Conservation (phyloP, 495 filamentous ascomycete genomes). For the Penicillium crystallinum region DNA sequence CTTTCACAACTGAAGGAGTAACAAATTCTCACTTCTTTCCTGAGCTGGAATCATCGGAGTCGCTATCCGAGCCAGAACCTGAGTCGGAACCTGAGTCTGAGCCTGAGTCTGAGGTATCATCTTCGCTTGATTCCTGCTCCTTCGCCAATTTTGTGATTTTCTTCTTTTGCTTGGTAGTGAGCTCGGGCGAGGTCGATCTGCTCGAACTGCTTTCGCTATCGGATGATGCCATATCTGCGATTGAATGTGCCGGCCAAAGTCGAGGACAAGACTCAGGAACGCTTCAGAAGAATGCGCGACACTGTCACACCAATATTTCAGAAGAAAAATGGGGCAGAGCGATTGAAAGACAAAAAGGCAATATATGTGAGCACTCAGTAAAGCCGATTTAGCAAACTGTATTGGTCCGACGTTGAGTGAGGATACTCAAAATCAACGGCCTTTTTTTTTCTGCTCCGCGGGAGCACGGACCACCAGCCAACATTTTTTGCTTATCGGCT, state of each 20-base stretch:
- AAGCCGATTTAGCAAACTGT: not conserved
- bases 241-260: slow-evolving; percentile 1
- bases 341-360: not conserved
- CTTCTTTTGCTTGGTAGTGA: slow-evolving; percentile 20
- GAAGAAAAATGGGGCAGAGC: not conserved
- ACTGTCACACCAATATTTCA: not conserved
- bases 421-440: slow-evolving; percentile 15
- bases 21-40: slow-evolving; percentile 19
- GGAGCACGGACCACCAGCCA: slow-evolving; percentile 40
- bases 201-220: slow-evolving; percentile 30
- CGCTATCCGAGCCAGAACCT: slow-evolving; percentile 28
- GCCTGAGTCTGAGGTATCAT: slow-evolving; percentile 21
- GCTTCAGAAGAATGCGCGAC: slow-evolving; percentile 1
- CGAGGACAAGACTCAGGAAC: not conserved
- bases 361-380: not conserved
- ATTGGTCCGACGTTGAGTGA: slow-evolving; percentile 10
- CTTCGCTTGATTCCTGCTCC: slow-evolving; percentile 16
- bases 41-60: slow-evolving; percentile 22
- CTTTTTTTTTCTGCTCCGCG: slow-evolving; percentile 46
- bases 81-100: slow-evolving; percentile 17
- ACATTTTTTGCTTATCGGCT: slow-evolving; percentile 33
- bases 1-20: not conserved
- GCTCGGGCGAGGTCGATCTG: slow-evolving; percentile 30
- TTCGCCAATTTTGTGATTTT: slow-evolving; percentile 30
- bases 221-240: slow-evolving; percentile 29